Evolutionary conservation across 164 flowering plant genomes (phyloP).

Genomic region (Taxillus chinensis): DNA sequence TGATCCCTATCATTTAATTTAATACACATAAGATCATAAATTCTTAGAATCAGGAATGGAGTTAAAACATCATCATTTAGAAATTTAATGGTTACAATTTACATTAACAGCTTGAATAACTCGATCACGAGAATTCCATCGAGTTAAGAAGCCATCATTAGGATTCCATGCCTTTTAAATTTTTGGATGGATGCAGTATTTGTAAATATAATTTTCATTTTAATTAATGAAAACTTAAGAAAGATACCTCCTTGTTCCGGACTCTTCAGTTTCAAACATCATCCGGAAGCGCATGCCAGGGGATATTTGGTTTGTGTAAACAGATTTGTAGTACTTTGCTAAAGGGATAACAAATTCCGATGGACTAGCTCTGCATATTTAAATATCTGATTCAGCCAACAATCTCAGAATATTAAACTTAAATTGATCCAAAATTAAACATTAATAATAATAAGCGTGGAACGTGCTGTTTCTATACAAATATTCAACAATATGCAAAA

Average conservation of each 20-base stretch:
- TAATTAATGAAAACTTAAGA: neutral
- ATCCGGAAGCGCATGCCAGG: slow-evolving; percentile 97
- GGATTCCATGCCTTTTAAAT: too few species aligned
- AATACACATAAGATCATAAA: too few species aligned
- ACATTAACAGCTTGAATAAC: too few species aligned
- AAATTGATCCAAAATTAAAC: neutral
- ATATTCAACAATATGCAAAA: neutral
- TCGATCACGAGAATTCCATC: too few species aligned
- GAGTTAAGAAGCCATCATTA: neutral
- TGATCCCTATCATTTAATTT: too few species aligned
- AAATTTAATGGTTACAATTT: too few species aligned
- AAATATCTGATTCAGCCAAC: neutral
- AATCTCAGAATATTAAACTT: neutral
- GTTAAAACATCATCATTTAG: too few species aligned
- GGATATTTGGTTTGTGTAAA: slow-evolving; percentile 69
- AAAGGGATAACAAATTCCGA: slow-evolving; percentile 97
- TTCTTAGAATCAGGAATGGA: too few species aligned
- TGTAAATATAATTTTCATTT: neutral
- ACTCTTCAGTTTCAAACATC: slow-evolving; percentile 99
- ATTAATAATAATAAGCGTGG: too few species aligned
- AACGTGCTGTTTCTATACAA: neutral
- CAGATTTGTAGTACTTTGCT: slow-evolving; percentile 91
- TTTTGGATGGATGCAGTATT: too few species aligned
- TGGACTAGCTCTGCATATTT: slow-evolving; percentile 72
- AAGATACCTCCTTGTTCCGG: slow-evolving; percentile 81